Percentiles rank a stretch among this genome's conserved stretches.
phyloP scores from a whole-genome alignment of 495 filamentous ascomycete species.

The Penicillium argentinense region DNA sequence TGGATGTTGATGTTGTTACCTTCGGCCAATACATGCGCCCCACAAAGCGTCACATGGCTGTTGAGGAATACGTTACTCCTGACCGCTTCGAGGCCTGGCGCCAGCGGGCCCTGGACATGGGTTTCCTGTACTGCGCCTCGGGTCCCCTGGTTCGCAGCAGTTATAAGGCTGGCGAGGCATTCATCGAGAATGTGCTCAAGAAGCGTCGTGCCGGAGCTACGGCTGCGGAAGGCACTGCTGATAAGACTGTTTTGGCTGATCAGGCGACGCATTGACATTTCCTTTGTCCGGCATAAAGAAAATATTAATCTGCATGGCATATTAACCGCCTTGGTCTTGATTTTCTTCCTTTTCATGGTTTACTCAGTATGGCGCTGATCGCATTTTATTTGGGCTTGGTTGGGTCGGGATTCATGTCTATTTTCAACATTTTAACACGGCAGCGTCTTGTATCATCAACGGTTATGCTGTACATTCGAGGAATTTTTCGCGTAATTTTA shows the following conservation, averaged over 20 bases:
- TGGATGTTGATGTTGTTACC: conserved; percentile 89
- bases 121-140: conserved; percentile 93
- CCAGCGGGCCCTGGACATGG: conserved; percentile 86
- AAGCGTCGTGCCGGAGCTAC: conserved; percentile 61
- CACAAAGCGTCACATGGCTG: conserved; percentile 95
- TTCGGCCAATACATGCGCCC: conserved; percentile 99
- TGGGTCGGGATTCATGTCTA: conserved; percentile 9
- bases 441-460: conserved; percentile 22
- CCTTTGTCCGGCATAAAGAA: conserved; percentile 8
- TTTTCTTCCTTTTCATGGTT: conserved; percentile 10
- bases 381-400: conserved; percentile 20
- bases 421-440: conserved; percentile 19
- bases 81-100: conserved; percentile 89
- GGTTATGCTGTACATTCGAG: conserved; percentile 9
- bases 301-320: conserved; percentile 13
- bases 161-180: conserved; percentile 97
- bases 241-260: conserved; percentile 22
- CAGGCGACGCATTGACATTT: conserved; percentile 31
- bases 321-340: background rate
- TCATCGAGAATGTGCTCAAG: conserved; percentile 96
- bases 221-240: conserved; percentile 21
- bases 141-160: conserved; percentile 89
- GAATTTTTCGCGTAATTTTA: background rate
- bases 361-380: conserved; percentile 20
- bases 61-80: conserved; percentile 90